Conservation (phyloP, 371 early-diverging fungal species). For the Blakeslea trispora region DNA sequence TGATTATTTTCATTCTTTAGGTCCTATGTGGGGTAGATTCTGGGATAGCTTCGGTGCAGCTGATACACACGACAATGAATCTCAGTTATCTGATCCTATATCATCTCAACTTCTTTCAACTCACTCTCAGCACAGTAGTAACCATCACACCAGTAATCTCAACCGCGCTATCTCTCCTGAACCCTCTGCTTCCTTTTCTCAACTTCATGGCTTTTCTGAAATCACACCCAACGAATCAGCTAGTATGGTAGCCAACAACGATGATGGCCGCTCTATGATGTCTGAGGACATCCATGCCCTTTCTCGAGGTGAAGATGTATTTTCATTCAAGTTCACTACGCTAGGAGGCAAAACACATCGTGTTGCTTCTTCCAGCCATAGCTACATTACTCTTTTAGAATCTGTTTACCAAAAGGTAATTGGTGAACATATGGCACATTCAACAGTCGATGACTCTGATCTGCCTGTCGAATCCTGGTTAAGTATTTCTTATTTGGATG, state of each 20-base stretch:
- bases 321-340: conserved; percentile 46
- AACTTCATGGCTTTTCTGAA: conserved; percentile 41
- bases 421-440: conserved; percentile 33
- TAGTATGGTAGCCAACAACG: conserved; percentile 45
- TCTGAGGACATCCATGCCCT: conserved; percentile 37
- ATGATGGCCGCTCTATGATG: conserved; percentile 49
- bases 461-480: conserved; percentile 39
- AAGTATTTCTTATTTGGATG: conserved; percentile 83
- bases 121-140: conserved; percentile 8
- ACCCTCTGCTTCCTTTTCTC: conserved; percentile 40
- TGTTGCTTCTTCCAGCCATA: conserved; percentile 27
- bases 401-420: conserved; percentile 41
- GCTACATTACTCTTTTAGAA: conserved; percentile 31
- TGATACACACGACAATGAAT: conserved; percentile 38
- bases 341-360: conserved; percentile 40
- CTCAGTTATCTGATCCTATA: conserved; percentile 41
- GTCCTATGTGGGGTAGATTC: conserved; percentile 55
- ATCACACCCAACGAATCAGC: conserved; percentile 55
- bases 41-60: conserved; percentile 52
- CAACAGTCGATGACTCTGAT: conserved; percentile 8
- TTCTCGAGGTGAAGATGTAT: conserved; percentile 22
- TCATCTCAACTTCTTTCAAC: conserved; percentile 27
- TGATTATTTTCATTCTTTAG: conserved; percentile 14
- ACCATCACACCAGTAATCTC: conserved; percentile 8
- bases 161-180: conserved; percentile 42